phyloP scores from a whole-genome alignment of 768 basidiomycete species.

The Gautieria morchelliformis region DNA sequence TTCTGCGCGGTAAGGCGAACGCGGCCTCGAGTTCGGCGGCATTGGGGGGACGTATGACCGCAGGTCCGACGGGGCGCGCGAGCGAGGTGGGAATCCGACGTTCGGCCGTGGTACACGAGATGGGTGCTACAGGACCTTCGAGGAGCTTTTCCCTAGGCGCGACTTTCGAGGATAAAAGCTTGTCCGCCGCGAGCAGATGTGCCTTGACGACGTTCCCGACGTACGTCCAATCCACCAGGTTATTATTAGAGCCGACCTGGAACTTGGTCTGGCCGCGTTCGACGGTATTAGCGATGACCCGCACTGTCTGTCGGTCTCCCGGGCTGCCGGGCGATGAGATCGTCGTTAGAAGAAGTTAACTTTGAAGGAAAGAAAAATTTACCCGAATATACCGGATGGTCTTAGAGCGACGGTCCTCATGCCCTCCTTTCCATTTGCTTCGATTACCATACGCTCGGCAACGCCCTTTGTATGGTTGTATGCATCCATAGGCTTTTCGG shows the following conservation, averaged over 20 bases:
- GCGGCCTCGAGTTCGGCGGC: slow-evolving; percentile 46
- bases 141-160: slow-evolving; percentile 30
- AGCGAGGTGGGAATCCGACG: slow-evolving; percentile 67
- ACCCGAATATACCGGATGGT: slow-evolving; percentile 96
- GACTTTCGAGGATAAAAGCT: slow-evolving; percentile 35
- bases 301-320: slow-evolving; percentile 81
- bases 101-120: slow-evolving; percentile 55
- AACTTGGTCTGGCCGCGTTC: slow-evolving; percentile 77
- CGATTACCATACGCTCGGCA: slow-evolving; percentile 75
- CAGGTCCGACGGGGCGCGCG: slow-evolving; percentile 80
- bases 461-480: slow-evolving; percentile 93
- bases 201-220: slow-evolving; percentile 93
- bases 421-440: slow-evolving; percentile 77
- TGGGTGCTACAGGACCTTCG: slow-evolving; percentile 43
- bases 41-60: slow-evolving; percentile 48
- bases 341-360: neutral
- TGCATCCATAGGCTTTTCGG: slow-evolving; percentile 67
- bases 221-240: slow-evolving; percentile 94
- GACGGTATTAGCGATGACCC: slow-evolving; percentile 72
- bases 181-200: slow-evolving; percentile 89
- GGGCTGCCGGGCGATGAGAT: slow-evolving; percentile 40
- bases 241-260: slow-evolving; percentile 90
- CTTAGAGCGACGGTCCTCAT: slow-evolving; percentile 83
- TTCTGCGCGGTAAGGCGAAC: slow-evolving; percentile 34
- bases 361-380: slow-evolving; percentile 16